Conservation (phyloP, 306 rosid species). For the Corylus heterophylla region DNA sequence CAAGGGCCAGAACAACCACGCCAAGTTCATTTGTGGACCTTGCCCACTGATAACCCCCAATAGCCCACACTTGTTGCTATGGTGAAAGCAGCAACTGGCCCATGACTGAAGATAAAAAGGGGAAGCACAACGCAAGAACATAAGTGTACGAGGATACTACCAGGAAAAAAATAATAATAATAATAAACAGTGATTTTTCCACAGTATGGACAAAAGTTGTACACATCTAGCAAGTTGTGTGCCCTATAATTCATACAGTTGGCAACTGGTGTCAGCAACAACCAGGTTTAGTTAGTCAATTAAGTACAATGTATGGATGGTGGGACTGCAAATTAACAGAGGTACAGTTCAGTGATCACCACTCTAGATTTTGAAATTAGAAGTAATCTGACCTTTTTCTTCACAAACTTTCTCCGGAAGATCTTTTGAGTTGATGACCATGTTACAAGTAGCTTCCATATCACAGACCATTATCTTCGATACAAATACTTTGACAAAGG, state of each 20-base stretch:
- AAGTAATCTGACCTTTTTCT: neutral
- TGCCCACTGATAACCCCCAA: neutral
- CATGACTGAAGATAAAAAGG: neutral
- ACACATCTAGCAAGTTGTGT: neutral
- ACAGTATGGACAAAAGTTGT: neutral
- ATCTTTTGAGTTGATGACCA: slow-evolving; percentile 14
- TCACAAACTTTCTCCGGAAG: slow-evolving; percentile 1
- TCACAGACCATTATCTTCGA: slow-evolving; percentile 43
- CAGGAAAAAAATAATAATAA: neutral
- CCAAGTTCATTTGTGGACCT: neutral
- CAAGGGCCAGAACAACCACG: neutral
- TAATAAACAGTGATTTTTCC: neutral
- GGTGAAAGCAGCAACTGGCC: neutral
- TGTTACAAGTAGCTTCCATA: slow-evolving; percentile 22
- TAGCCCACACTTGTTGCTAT: neutral
- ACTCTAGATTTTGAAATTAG: neutral
- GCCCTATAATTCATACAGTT: neutral
- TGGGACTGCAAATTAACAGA: neutral
- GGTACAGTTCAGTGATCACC: neutral
- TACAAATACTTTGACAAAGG: slow-evolving; percentile 87
- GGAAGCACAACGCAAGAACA: neutral
- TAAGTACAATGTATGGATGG: neutral
- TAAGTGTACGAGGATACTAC: neutral
- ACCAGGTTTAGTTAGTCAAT: neutral
- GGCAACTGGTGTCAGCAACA: neutral